Evolutionary conservation across 2,329 filamentous ascomycete species (phyloP), one percentile per base, ranked within the genome.

Genomic region (Rugonectria rugulosa): DNA sequence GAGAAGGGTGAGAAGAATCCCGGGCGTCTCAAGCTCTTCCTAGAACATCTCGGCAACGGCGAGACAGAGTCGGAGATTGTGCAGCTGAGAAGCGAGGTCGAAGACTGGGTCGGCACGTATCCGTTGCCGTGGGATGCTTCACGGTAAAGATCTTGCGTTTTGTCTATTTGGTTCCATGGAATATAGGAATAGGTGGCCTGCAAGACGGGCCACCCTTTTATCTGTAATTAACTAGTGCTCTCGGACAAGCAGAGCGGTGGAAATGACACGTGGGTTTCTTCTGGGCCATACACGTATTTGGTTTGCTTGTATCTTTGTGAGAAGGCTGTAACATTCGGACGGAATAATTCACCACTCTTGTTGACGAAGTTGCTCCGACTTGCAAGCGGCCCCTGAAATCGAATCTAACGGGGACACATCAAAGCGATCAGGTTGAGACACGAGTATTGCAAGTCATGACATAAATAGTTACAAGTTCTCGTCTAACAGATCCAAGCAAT

Each of bases 41-140:
- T 88, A 64, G 84, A 89, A 36, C 84, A 86, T 67, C 78, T 92
- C 12, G 86, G 86, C 32, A 84, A 85, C 60, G 89, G 89, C 40
- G 84, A 89, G 64, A 81, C 82, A 43, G 82, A 90, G 50, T 76
- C 84, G 5, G 89, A 92, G 75, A 89, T 92, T 65, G 81, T 90
- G 19, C 86, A 90, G 75, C 76, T 92, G 64, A 82, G 86, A 63
- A 84, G 85, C 61, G 89, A 92, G 75, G 88, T 92, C n/a, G 84
- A 87, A 64, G 87, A 89, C 66, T 92, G 89, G 89, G 88, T 90
- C 10, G 85, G 88, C 46, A 90, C 88, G 2, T 91, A 91, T 68
- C 82, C 86, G 3, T 74, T 91, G 63, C 89, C 89, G 10, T 91
- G 88, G 88, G 80, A 84, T 46, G 70, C 75, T 40, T 65, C 65